phyloP scores from a whole-genome alignment of 2,329 filamentous ascomycete species.

The Fusarium sp. region DNA sequence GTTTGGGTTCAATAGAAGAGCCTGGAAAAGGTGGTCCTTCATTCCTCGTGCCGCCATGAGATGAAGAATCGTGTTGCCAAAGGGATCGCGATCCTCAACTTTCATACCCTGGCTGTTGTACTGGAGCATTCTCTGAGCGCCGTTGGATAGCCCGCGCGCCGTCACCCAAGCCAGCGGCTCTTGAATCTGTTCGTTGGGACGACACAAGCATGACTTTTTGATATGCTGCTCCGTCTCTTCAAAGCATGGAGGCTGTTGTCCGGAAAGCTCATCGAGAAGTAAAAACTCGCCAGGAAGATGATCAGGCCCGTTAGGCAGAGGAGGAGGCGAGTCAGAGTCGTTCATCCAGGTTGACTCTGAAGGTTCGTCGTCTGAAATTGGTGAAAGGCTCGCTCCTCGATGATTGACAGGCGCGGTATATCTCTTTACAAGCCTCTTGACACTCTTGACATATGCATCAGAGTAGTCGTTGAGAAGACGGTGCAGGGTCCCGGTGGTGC shows the following conservation, averaged over 20 bases:
- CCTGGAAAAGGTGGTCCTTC: constrained; percentile 43
- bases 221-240: constrained; percentile 36
- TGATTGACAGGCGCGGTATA: constrained; percentile 48
- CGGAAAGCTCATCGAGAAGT: constrained; percentile 41
- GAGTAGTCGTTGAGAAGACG: constrained; percentile 47
- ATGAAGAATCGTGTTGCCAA: constrained; percentile 61
- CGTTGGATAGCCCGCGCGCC: constrained; percentile 34
- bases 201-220: constrained; percentile 45
- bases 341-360: constrained; percentile 40
- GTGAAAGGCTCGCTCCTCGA: constrained; percentile 36
- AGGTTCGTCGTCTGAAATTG: constrained; percentile 34
- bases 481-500: constrained; percentile 50
- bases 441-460: constrained; percentile 48
- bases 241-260: constrained; percentile 30
- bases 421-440: constrained; percentile 52
- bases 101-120: constrained; percentile 9
- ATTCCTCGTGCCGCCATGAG: constrained; percentile 53
- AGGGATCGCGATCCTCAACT: constrained; percentile 49
- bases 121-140: constrained; percentile 27
- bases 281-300: constrained; percentile 64
- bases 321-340: constrained; percentile 42
- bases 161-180: constrained; percentile 46
- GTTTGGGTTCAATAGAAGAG: constrained; percentile 34
- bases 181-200: constrained; percentile 35
- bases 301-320: constrained; percentile 34